phyloP scores from a whole-genome alignment of 2,329 filamentous ascomycete genomes.

The Alternaria novae-zelandiae region DNA sequence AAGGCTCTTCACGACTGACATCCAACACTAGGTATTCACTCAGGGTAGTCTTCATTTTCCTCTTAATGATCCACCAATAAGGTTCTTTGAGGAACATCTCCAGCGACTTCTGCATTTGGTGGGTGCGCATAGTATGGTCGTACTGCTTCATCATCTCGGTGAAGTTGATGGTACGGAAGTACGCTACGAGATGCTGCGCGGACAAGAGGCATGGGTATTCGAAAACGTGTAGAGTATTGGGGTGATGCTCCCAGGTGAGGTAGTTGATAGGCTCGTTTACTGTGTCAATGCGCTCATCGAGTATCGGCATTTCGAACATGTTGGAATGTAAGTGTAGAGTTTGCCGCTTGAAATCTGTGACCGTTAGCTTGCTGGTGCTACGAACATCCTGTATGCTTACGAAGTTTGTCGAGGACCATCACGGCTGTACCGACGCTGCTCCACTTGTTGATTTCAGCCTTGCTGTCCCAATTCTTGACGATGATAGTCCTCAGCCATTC shows the following conservation, averaged over 20 bases:
- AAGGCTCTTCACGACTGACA: constrained; percentile 50
- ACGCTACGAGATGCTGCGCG: constrained; percentile 73
- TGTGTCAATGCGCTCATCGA: constrained; percentile 76
- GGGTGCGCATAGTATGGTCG: constrained; percentile 55
- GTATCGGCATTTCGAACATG: constrained; percentile 76
- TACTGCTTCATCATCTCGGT: constrained; percentile 82
- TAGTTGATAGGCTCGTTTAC: constrained; percentile 71
- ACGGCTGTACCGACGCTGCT: constrained; percentile 79
- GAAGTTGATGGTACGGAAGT: constrained; percentile 89
- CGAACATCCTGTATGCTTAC: constrained; percentile 49
- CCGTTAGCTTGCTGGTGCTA: constrained; percentile 13
- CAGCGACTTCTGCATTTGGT: constrained; percentile 36
- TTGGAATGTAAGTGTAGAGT: constrained; percentile 61
- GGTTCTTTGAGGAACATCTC: constrained; percentile 31
- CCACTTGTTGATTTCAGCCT: constrained; percentile 71
- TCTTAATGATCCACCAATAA: constrained; percentile 34
- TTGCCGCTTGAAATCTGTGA: constrained; percentile 25
- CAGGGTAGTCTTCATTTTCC: constrained; percentile 43
- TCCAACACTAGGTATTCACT: constrained; percentile 53
- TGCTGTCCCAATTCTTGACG: constrained; percentile 80
- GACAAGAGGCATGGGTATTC: constrained; percentile 83
- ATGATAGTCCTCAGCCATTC: constrained; percentile 79
- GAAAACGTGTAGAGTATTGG: constrained; percentile 74
- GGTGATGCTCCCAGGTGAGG: constrained; percentile 71
- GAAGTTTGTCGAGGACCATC: constrained; percentile 73